phyloP scores from a whole-genome alignment of 163 green algal species.

The Picocystis sp. region DNA sequence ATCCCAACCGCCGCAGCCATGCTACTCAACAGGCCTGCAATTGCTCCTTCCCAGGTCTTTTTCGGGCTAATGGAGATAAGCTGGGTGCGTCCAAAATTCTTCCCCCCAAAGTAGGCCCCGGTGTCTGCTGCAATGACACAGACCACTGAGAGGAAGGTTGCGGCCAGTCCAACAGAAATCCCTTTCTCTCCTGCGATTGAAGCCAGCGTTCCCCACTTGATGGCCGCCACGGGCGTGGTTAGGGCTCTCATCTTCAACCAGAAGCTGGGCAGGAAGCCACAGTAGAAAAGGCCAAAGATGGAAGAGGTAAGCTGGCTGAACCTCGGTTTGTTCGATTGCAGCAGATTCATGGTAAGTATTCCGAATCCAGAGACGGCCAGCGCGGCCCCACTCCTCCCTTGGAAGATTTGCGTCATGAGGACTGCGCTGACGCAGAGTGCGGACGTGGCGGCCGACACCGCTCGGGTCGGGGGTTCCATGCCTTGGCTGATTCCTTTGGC shows the following conservation, averaged over 20 bases:
- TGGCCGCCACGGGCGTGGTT: neutral
- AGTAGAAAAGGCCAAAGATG: constrained; percentile 86
- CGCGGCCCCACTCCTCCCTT: constrained; percentile 31
- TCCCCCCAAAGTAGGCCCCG: constrained; percentile 66
- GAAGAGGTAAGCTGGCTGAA: constrained; percentile 68
- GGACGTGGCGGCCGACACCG: constrained; percentile 43
- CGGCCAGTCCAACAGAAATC: constrained; percentile 76
- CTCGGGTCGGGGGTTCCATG: constrained; percentile 38
- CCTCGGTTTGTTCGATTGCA: constrained; percentile 43
- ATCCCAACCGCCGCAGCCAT: constrained; percentile 36
- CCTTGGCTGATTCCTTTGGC: constrained; percentile 51
- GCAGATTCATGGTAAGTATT: constrained; percentile 61
- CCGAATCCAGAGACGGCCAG: constrained; percentile 63
- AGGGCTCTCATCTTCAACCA: constrained; percentile 84
- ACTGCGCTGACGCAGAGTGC: constrained; percentile 54
- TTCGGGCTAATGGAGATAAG: constrained; percentile 75
- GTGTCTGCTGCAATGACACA: constrained; percentile 88
- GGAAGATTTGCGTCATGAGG: constrained; percentile 37
- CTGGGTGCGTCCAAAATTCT: constrained; percentile 45
- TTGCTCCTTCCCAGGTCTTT: constrained; percentile 85
- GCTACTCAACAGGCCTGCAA: constrained; percentile 51
- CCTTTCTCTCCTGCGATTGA: constrained; percentile 27
- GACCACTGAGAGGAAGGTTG: constrained; percentile 58
- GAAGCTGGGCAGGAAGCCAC: constrained; percentile 87
- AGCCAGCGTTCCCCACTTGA: neutral